Evolutionary conservation across 2,329 filamentous ascomycete species (phyloP).

Genomic region (Chaetomium globosum): DNA sequence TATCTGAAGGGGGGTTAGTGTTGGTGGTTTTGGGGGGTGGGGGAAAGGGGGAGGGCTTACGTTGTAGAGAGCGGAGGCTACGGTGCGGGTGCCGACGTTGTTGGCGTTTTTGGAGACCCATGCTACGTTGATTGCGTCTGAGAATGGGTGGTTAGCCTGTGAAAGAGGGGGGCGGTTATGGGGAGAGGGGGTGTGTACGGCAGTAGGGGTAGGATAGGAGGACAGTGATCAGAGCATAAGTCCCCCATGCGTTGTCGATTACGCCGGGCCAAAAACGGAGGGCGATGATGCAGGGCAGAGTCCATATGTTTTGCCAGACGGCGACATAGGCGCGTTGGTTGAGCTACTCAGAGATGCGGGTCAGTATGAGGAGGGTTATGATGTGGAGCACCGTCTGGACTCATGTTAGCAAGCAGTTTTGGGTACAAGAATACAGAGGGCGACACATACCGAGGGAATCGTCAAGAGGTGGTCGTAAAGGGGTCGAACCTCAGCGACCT

Average conservation of each 20-base stretch:
- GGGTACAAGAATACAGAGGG: background rate
- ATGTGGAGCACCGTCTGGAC: constrained; percentile 53
- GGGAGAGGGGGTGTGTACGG: constrained; percentile 38
- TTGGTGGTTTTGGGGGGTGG: background rate
- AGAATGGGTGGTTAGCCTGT: background rate
- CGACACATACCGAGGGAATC: constrained; percentile 51
- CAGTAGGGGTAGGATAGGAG: constrained; percentile 59
- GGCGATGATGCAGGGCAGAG: constrained; percentile 56
- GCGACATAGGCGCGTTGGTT: constrained; percentile 53
- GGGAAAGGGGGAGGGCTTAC: constrained; percentile 35
- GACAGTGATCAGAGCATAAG: constrained; percentile 53
- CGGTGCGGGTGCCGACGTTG: constrained; percentile 60
- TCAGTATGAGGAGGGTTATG: constrained; percentile 53
- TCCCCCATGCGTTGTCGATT: constrained; percentile 51
- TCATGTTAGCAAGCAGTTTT: background rate
- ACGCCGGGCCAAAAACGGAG: constrained; percentile 51
- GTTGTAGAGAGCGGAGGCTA: constrained; percentile 63
- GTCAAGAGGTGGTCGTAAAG: constrained; percentile 59
- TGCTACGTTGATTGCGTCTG: constrained; percentile 61
- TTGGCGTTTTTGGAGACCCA: constrained; percentile 63
- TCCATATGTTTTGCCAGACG: constrained; percentile 55
- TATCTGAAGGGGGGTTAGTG: constrained; percentile 36
- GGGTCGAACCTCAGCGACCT: constrained; percentile 54
- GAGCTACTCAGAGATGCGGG: constrained; percentile 54
- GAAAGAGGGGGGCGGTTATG: background rate